These are phyloP conservation scores for Antrodiella citrinella DNA, from an alignment of 768 basidiomycete species.

Conservation along the genomic window DNA sequence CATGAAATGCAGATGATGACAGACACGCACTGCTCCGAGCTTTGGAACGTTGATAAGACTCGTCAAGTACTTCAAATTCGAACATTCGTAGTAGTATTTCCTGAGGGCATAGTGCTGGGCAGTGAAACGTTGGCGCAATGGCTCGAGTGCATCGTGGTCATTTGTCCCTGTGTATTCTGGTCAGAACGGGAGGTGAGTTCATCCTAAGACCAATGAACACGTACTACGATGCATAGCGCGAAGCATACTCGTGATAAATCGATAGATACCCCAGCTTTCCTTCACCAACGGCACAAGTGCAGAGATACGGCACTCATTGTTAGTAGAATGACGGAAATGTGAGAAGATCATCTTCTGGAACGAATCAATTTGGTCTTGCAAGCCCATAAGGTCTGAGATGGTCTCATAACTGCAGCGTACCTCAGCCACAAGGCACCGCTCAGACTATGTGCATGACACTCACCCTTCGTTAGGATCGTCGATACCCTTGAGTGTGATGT, in stretches of 20 bases:
- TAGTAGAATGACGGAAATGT: constrained; percentile 82
- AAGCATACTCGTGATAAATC: constrained; percentile 98
- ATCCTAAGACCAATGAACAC: constrained; percentile 20
- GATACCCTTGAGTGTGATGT: constrained; percentile 92
- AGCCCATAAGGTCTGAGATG: constrained; percentile 92
- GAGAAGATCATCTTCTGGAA: constrained; percentile 98
- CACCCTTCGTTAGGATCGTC: constrained; percentile 99
- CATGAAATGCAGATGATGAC: too few relatives aligned
- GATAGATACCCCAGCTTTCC: constrained; percentile 98
- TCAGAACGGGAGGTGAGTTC: constrained; percentile 5
- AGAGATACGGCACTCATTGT: constrained; percentile 97
- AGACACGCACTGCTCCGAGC: constrained; percentile 68
- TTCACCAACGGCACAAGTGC: constrained; percentile 94
- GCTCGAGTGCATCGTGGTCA: constrained; percentile 82
- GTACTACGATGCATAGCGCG: constrained; percentile 91
- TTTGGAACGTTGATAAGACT: constrained; percentile 98
- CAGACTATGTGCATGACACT: constrained; percentile 24
- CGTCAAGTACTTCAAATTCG: constrained; percentile 95
- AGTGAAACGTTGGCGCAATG: constrained; percentile 78
- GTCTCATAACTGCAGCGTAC: constrained; percentile 81
- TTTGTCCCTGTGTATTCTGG: constrained; percentile 62
- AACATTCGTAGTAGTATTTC: constrained; percentile 99
- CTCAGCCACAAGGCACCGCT: constrained; percentile 8
- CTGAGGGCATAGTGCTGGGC: constrained; percentile 90
- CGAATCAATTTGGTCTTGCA: constrained; percentile 98